Evolutionary conservation across 2,329 filamentous ascomycete genomes (phyloP).

Genomic region (Talaromyces sp.): DNA sequence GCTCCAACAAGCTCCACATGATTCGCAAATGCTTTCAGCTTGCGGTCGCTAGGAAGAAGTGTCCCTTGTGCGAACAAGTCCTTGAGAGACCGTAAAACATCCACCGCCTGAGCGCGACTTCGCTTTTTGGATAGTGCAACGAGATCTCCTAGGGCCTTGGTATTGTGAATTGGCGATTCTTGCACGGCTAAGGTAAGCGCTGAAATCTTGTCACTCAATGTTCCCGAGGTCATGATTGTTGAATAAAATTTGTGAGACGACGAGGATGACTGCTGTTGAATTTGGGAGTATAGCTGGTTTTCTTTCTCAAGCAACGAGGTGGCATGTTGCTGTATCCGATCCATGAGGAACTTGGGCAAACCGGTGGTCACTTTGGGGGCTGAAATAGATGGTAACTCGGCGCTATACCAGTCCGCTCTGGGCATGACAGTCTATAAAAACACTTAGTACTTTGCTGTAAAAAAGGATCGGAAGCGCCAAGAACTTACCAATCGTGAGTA

Average conservation of each 20-base stretch:
- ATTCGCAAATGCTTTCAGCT: conserved; percentile 71
- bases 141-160: conserved; percentile 80
- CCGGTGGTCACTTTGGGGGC: conserved; percentile 45
- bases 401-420: conserved; percentile 65
- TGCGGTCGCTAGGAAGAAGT: conserved; percentile 75
- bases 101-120: conserved; percentile 86
- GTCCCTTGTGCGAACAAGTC: conserved; percentile 89
- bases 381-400: conserved; percentile 53
- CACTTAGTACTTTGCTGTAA: conserved; percentile 10
- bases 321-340: conserved; percentile 63
- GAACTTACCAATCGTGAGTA: conserved; percentile 34
- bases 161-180: conserved; percentile 91
- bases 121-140: conserved; percentile 83
- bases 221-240: conserved; percentile 94
- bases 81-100: conserved; percentile 87
- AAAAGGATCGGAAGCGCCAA: not conserved
- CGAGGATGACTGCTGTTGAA: conserved; percentile 68
- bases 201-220: conserved; percentile 93
- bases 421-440: conserved; percentile 54
- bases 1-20: conserved; percentile 73
- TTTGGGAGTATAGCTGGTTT: conserved; percentile 67
- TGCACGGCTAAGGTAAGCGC: conserved; percentile 91
- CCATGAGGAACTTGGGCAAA: conserved; percentile 51
- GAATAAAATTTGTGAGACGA: conserved; percentile 95
- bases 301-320: conserved; percentile 72